These are phyloP conservation scores for Magnaporthales sp. DNA, from an alignment of 2,329 filamentous ascomycete genomes.

Conservation along the genomic window DNA sequence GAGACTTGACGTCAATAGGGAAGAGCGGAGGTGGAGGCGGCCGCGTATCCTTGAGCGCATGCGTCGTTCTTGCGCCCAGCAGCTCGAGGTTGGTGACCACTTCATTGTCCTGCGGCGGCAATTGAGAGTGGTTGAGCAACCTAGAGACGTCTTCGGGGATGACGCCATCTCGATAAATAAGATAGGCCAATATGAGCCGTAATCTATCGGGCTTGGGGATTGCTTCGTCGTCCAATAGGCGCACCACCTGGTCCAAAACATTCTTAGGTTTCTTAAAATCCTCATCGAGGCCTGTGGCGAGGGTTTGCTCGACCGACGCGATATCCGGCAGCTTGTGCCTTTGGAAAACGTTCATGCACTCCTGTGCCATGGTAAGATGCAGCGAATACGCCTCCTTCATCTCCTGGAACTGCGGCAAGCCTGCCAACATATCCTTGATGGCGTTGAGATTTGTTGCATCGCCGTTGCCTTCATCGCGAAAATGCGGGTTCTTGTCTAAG, in stretches of 20 bases:
- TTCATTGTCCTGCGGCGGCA: constrained; percentile 66
- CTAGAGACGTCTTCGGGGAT: constrained; percentile 77
- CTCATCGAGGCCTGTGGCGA: constrained; percentile 89
- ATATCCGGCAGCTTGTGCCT: constrained; percentile 77
- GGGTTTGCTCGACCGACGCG: constrained; percentile 78
- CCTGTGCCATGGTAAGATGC: constrained; percentile 92
- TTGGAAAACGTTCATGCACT: constrained; percentile 92
- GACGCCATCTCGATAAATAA: constrained; percentile 79
- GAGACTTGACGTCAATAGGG: constrained; percentile 47
- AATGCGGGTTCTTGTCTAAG: constrained; percentile 83
- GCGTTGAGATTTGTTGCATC: constrained; percentile 73
- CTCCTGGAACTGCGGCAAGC: constrained; percentile 87
- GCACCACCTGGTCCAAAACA: constrained; percentile 73
- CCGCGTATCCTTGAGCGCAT: constrained; percentile 66
- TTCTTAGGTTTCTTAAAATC: constrained; percentile 88
- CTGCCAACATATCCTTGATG: constrained; percentile 95
- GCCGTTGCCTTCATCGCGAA: constrained; percentile 52
- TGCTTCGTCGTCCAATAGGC: constrained; percentile 77
- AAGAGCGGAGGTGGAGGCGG: constrained; percentile 62
- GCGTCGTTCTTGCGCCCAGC: constrained; percentile 66
- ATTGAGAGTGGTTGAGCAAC: constrained; percentile 71
- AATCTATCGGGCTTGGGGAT: constrained; percentile 67
- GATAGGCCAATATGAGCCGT: constrained; percentile 76
- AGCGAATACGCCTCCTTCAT: constrained; percentile 93
- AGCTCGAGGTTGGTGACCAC: constrained; percentile 71